Evolutionary conservation across 306 rosid species (phyloP), one percentile per base, ranked within the genome.

Genomic region (Cicer cuneatum): DNA sequence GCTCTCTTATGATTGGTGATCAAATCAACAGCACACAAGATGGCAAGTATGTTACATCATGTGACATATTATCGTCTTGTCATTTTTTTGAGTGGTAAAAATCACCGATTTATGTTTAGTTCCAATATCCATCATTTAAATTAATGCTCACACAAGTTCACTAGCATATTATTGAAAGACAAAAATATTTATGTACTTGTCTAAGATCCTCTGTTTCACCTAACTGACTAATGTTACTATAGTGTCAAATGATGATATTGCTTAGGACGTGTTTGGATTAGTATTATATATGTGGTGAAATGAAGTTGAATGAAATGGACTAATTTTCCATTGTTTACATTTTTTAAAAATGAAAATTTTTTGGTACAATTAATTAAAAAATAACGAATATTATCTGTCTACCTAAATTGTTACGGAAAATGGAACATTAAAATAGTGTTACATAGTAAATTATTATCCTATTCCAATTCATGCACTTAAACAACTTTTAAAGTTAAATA

Each of bases 31-130:
- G 14, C 19, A 69, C 58, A 21, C 63, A 48, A 57, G 8, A 51
- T 69, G 61, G 71, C 12, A 66, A 57, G 71, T 24, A 19, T 66
- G 13, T 18, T 76, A 48, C 66, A 58, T 66, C 82, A 66, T 29
- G 66, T 71, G 71, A 71, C 66, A 13, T 19, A 10, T 69, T 42
- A 53, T 69, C 39, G 66, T 54, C 14, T 51, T 14, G 78, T 71
- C 85, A 65, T 66, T 13, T 10, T 57, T 38, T 29, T 54, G 62
- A 42, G 35, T 18, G 1, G 37, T 18, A 52, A 5, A 41, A 38
- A 70, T 46, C 70, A 48, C 21, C 33, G 35, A 47, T 40, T 69
- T 6, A 18, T 12, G 21, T 39, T 40, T 51, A 35, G 24, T 53
- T 71, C 58, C 66, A 66, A 11, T 33, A 76, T 37, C 18, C 72